Conservation (phyloP, 257 asterid species). For the Nicotiana tabacum region DNA sequence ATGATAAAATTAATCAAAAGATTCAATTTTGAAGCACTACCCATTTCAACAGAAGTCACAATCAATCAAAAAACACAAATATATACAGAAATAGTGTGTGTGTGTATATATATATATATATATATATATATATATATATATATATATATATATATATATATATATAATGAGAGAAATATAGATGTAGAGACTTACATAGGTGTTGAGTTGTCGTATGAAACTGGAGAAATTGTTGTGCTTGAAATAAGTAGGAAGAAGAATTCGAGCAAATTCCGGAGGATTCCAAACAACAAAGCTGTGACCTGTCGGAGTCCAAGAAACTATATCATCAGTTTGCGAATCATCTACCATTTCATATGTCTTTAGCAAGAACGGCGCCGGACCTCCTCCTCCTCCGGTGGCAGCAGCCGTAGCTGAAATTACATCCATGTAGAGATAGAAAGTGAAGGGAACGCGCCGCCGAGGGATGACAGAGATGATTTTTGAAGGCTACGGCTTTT, state of each 20-base stretch:
- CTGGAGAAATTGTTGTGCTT: slow-evolving; percentile 91
- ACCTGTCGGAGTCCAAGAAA: slow-evolving; percentile 60
- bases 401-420: slow-evolving; percentile 23
- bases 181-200: no score
- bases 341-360: slow-evolving; percentile 96
- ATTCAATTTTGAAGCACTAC: not conserved
- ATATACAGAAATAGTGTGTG: no score
- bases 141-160: no score
- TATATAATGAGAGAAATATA: no score
- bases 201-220: slow-evolving; percentile 94
- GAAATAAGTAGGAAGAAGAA: slow-evolving; percentile 77
- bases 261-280: slow-evolving; percentile 80
- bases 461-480: not conserved
- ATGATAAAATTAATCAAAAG: not conserved
- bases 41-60: not conserved
- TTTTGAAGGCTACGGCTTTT: not conserved
- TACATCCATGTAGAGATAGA: slow-evolving; percentile 34
- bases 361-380: slow-evolving; percentile 79
- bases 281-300: slow-evolving; percentile 88
- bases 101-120: no score
- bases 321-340: slow-evolving; percentile 60
- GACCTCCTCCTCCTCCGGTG: slow-evolving; percentile 55
- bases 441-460: not conserved
- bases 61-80: not conserved
- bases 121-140: no score